Percentiles rank a stretch among this genome's conserved stretches.
phyloP scores from a whole-genome alignment of 2,329 filamentous ascomycete species.

The Colletotrichum musicola region DNA sequence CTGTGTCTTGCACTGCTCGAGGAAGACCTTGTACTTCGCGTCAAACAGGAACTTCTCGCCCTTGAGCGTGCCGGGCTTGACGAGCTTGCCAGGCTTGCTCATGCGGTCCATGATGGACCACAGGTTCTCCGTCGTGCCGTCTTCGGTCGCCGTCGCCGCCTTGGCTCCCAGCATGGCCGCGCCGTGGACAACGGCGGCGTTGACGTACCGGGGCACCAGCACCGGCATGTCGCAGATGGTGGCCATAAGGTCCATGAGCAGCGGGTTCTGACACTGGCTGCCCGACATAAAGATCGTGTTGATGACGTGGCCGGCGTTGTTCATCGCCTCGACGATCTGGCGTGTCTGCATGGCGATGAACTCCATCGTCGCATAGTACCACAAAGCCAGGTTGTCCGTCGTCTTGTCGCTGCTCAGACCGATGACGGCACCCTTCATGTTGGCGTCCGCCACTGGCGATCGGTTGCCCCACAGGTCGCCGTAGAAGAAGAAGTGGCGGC shows the following conservation, averaged over 20 bases:
- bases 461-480: conserved; percentile 98
- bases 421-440: conserved; percentile 91
- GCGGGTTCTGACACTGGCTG: conserved; percentile 94
- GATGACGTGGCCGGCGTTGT: conserved; percentile 87
- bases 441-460: conserved; percentile 90
- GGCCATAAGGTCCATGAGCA: conserved; percentile 92
- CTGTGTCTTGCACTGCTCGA: conserved; percentile 91
- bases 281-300: conserved; percentile 98
- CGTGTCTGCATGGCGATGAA: conserved; percentile 98
- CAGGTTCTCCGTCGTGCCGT: conserved; percentile 85
- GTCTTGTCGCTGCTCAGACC: conserved; percentile 89
- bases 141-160: conserved; percentile 84
- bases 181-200: conserved; percentile 96
- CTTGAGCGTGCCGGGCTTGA: conserved; percentile 78
- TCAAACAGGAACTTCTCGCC: conserved; percentile 84
- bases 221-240: conserved; percentile 94
- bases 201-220: conserved; percentile 91
- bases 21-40: conserved; percentile 95
- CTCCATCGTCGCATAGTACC: conserved; percentile 97
- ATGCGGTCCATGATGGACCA: conserved; percentile 99
- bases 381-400: conserved; percentile 86
- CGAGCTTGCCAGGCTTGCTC: conserved; percentile 91
- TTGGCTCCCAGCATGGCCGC: conserved; percentile 98
- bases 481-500: conserved; percentile 97
- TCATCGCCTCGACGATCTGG: conserved; percentile 96